Base-by-base conservation (phyloP, 148 eudicot species). In the Amaranthus palmeri region DNA sequence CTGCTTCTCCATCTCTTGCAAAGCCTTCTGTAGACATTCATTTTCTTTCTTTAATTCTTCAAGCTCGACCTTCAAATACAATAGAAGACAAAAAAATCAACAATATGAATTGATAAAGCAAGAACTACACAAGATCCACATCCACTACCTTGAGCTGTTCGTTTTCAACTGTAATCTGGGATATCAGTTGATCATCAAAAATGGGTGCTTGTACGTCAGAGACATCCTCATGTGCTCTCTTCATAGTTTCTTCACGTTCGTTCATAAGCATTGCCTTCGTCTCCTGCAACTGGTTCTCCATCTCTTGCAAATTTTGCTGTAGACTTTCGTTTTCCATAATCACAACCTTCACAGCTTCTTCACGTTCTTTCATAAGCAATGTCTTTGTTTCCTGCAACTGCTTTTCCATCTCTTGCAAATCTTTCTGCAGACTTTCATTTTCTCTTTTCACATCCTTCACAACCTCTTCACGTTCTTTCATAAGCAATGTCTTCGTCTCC, bases 41-140 rank as follows among this genome's bases (percentile, higher is more conserved):
- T 74, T 91, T 83, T 93, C 98, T 75, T 85, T 80, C 76, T 86
- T 93, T 25, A 88, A 82, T 80, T 86, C 90, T 79, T 93, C 96
- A 44, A 83, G 52, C 62, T 90, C 92, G 73, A 84, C 76, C 96
- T 90, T 68, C 62, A 67, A 63, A 25, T 67, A 67, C 72, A 60
- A 10, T 55, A 65, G 18, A 10, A 51, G 68, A 46, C 46, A 10
- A 73, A 12, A 7, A 41, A 7, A 15, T 18, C 45, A 6, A 18
- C 8, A 25, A 36, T 47, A 6, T 45, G 11, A 11, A 18, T 54
- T 49, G 62, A 68, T 40, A 56, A 73, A n/a, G 64, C 6, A 45
- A 13, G 36, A 53, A 18, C 15, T 54, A 70, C 69, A 36, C 48
- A 69, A 18, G 15, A 72, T 36, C 68, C 36, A 25, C 36, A 25